These are phyloP conservation scores for Saccharomycopsis lassenensis DNA, from an alignment of 805 yeast species.

Conservation along the genomic window DNA sequence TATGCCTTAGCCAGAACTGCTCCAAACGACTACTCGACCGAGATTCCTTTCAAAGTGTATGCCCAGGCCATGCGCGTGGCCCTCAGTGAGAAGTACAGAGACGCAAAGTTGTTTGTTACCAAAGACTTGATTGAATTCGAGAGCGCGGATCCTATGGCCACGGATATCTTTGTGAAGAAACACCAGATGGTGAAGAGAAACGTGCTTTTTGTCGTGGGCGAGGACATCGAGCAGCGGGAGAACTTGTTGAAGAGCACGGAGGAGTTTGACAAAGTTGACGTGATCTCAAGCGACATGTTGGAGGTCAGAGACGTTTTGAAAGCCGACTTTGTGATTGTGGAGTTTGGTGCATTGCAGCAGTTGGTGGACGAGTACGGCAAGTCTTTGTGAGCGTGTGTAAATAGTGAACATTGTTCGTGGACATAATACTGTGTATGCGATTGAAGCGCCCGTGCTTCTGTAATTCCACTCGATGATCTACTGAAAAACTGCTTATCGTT, in stretches of 20 bases:
- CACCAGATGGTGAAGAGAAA: conserved; percentile 42
- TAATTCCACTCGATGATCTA: too few species aligned
- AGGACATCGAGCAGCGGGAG: conserved; percentile 30
- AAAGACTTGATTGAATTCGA: conserved; percentile 34
- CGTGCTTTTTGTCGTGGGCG: conserved; percentile 58
- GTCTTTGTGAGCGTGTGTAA: not conserved
- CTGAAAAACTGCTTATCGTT: too few species aligned
- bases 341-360: conserved; percentile 60
- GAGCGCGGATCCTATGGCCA: conserved; percentile 33
- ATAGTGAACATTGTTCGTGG: too few species aligned
- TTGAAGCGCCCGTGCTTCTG: too few species aligned
- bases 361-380: conserved; percentile 25
- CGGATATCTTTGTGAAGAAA: conserved; percentile 36
- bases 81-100: conserved; percentile 66
- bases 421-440: too few species aligned
- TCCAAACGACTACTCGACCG: conserved; percentile 79
- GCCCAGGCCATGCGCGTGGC: conserved; percentile 71
- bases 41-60: conserved; percentile 64
- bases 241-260: conserved; percentile 55
- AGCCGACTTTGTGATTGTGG: conserved; percentile 68
- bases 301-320: conserved; percentile 76
- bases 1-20: conserved; percentile 84
- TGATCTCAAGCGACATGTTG: conserved; percentile 64
- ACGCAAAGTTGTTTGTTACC: conserved; percentile 60
- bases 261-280: conserved; percentile 43